Conservation (phyloP, 805 yeast genomes). For the Starmerella khaoyaiensis region DNA sequence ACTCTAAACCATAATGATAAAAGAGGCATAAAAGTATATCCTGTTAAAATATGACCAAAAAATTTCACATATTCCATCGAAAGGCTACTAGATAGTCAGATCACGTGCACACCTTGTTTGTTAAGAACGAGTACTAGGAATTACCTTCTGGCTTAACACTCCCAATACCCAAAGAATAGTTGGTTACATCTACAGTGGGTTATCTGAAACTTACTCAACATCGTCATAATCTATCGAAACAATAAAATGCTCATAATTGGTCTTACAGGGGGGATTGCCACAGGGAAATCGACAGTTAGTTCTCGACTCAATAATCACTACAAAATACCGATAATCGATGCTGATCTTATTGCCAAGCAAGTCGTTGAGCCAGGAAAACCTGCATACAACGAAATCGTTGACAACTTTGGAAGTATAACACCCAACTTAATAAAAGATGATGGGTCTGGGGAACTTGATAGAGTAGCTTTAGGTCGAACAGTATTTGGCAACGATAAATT, state of each 20-base stretch:
- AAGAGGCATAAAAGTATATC: too few relatives aligned
- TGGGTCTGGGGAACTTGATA: constrained; percentile 37
- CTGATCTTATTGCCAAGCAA: constrained; percentile 77
- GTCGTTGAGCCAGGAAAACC: constrained; percentile 69
- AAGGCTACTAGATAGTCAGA: too few relatives aligned
- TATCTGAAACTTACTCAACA: too few relatives aligned
- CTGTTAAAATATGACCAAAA: too few relatives aligned
- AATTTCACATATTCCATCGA: too few relatives aligned
- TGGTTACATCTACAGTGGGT: too few relatives aligned
- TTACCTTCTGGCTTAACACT: too few relatives aligned
- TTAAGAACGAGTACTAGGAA: too few relatives aligned
- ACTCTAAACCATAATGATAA: too few relatives aligned
- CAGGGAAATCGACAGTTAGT: constrained; percentile 93
- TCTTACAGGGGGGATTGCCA: constrained; percentile 93
- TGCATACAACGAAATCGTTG: constrained; percentile 56
- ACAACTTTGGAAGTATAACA: constrained; percentile 43
- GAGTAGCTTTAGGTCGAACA: constrained; percentile 61
- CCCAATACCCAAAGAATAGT: too few relatives aligned
- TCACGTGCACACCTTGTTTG: too few relatives aligned
- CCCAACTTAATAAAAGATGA: constrained; percentile 36
- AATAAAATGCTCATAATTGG: constrained; percentile 94
- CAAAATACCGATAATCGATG: constrained; percentile 59
- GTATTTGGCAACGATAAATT: constrained; percentile 60
- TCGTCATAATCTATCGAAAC: too few relatives aligned
- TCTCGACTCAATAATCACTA: constrained; percentile 39